Percentiles rank a stretch among this genome's conserved stretches.
phyloP scores from a whole-genome alignment of 2,329 filamentous ascomycete species.

The Fusarium humuli region DNA sequence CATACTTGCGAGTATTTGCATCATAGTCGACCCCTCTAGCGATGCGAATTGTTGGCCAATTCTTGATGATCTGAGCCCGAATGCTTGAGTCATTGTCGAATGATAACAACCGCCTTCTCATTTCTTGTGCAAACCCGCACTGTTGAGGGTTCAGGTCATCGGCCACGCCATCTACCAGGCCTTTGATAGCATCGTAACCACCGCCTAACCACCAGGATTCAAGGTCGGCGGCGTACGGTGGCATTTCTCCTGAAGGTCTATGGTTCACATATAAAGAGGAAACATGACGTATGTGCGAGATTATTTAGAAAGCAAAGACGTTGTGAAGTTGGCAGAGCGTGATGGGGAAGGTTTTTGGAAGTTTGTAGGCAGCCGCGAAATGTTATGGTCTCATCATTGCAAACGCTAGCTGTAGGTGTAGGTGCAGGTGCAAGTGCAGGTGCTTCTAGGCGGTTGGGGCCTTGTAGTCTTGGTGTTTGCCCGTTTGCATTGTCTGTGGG shows the following conservation, averaged over 20 bases:
- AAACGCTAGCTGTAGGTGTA: background rate
- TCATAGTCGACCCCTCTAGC: slow-evolving; percentile 32
- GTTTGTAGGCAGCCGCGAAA: background rate
- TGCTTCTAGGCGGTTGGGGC: background rate
- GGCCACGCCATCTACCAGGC: slow-evolving; percentile 42
- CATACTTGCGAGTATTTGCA: slow-evolving; percentile 47
- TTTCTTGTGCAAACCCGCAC: slow-evolving; percentile 50
- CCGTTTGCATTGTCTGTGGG: slow-evolving; percentile 5
- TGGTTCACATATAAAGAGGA: background rate
- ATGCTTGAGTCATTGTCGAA: slow-evolving; percentile 49
- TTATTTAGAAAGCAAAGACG: background rate
- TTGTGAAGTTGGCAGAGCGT: background rate
- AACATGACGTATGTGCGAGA: background rate
- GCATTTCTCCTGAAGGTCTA: slow-evolving; percentile 43
- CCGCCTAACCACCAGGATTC: slow-evolving; percentile 51
- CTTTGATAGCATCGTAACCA: slow-evolving; percentile 43
- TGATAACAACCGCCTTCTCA: slow-evolving; percentile 47
- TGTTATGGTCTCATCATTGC: background rate
- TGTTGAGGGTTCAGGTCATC: slow-evolving; percentile 39
- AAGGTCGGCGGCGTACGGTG: slow-evolving; percentile 47
- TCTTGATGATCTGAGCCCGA: slow-evolving; percentile 29
- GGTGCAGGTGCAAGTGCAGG: background rate
- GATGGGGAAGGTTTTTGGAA: background rate
- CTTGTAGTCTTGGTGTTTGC: slow-evolving; percentile 4
- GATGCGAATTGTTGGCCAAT: slow-evolving; percentile 37